phyloP scores from a whole-genome alignment of 176 grass and related monocot genomes.

The Eragrostis nindensis region DNA sequence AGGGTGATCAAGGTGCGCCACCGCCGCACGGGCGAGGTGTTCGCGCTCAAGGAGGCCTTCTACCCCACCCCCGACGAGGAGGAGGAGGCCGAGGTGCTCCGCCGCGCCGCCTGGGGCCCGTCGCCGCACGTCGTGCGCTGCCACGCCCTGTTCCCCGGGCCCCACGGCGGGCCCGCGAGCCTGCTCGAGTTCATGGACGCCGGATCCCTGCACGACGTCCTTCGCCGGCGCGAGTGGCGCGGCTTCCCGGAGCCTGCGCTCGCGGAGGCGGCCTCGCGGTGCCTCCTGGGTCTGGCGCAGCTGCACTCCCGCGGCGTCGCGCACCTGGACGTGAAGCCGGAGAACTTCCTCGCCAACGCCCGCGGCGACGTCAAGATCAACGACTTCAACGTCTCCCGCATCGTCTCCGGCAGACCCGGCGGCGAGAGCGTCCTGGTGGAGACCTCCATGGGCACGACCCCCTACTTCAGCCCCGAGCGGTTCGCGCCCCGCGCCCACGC shows the following conservation, averaged over 20 bases:
- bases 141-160: slow-evolving; percentile 38
- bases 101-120: background rate
- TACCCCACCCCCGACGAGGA: background rate
- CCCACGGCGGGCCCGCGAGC: background rate
- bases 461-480: slow-evolving; percentile 48
- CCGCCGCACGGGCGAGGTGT: background rate
- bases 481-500: slow-evolving; percentile 36
- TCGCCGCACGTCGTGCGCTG: slow-evolving; percentile 39
- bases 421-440: slow-evolving; percentile 2
- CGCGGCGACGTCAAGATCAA: slow-evolving; percentile 38
- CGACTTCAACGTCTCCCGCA: slow-evolving; percentile 21
- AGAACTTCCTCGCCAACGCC: slow-evolving; percentile 38
- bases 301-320: slow-evolving; percentile 40
- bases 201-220: slow-evolving; percentile 29
- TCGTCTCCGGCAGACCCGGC: background rate
- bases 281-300: slow-evolving; percentile 26
- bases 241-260: slow-evolving; percentile 40
- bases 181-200: slow-evolving; percentile 56
- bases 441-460: background rate
- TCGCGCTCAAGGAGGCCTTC: slow-evolving; percentile 34
- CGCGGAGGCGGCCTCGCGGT: slow-evolving; percentile 43
- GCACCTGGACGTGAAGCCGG: slow-evolving; percentile 46
- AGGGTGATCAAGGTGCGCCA: slow-evolving; percentile 47
- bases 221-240: background rate
- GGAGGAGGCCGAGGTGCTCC: slow-evolving; percentile 31